These are phyloP conservation scores for Pichia sporocuriosa DNA, from an alignment of 805 yeast genomes.

Conservation along the genomic window DNA sequence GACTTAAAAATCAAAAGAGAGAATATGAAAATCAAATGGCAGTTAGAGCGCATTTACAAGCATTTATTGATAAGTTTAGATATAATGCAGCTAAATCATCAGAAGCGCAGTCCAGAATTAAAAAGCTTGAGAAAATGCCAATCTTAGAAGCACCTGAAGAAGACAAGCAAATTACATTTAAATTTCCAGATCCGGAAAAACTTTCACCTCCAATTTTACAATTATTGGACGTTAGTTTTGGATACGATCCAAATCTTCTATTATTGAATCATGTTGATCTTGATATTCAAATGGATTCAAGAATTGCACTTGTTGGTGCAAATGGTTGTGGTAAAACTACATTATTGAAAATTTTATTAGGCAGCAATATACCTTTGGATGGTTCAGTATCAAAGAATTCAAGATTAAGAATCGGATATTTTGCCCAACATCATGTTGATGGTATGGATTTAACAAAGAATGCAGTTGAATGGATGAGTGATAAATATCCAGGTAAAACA, in stretches of 20 bases:
- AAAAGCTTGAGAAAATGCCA: slow-evolving; percentile 92
- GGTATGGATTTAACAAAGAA: slow-evolving; percentile 82
- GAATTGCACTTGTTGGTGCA: slow-evolving; percentile 97
- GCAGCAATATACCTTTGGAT: slow-evolving; percentile 60
- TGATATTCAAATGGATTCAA: slow-evolving; percentile 87
- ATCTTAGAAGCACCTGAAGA: slow-evolving; percentile 90
- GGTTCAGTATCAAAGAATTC: slow-evolving; percentile 80
- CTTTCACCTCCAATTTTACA: slow-evolving; percentile 91
- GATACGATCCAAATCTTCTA: slow-evolving; percentile 61
- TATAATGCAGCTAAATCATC: slow-evolving; percentile 96
- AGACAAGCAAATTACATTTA: slow-evolving; percentile 76
- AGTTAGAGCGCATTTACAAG: slow-evolving; percentile 85
- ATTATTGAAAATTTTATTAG: slow-evolving; percentile 78
- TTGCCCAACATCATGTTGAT: slow-evolving; percentile 98
- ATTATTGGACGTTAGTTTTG: slow-evolving; percentile 79
- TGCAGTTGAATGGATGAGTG: slow-evolving; percentile 93
- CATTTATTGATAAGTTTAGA: slow-evolving; percentile 91
- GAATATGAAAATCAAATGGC: slow-evolving; percentile 99
- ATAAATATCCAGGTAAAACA: slow-evolving; percentile 82
- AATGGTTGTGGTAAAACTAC: slow-evolving; percentile 99
- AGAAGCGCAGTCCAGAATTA: slow-evolving; percentile 97
- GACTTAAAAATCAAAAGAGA: slow-evolving; percentile 84
- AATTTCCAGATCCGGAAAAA: slow-evolving; percentile 91
- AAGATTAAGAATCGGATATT: slow-evolving; percentile 87
- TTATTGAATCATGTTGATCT: slow-evolving; percentile 73